A percentile compares a stretch with the other conserved stretches of the same genome.
Conservation (phyloP, 2,329 filamentous ascomycete species). For the Sphaerostilbella broomeana region DNA sequence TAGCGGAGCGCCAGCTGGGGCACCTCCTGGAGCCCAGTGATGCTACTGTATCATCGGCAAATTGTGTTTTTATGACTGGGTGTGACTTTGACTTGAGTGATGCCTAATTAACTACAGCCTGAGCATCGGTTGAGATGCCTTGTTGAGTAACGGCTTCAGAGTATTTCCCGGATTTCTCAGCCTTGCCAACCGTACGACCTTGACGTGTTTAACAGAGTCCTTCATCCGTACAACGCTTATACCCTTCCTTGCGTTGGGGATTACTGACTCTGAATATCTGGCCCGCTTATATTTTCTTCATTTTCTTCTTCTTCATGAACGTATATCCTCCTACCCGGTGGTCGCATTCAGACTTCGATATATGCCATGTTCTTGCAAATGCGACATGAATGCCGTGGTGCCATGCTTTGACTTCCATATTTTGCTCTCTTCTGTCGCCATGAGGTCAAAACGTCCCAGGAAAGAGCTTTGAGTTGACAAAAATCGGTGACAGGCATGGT, state of each 20-base stretch:
- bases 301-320: too few species aligned
- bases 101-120: slow-evolving; percentile 10
- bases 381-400: slow-evolving; percentile 4
- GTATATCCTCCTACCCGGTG: slow-evolving; percentile 13
- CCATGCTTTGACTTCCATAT: slow-evolving; percentile 9
- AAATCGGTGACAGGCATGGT: slow-evolving; percentile 6
- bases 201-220: slow-evolving; percentile 24
- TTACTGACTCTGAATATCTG: slow-evolving; percentile 12
- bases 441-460: slow-evolving; percentile 8
- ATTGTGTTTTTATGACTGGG: slow-evolving; percentile 13
- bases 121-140: slow-evolving; percentile 26
- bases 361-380: slow-evolving; percentile 2
- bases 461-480: slow-evolving; percentile 3
- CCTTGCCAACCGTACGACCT: slow-evolving; percentile 20
- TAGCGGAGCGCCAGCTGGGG: slow-evolving; percentile 30
- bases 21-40: slow-evolving; percentile 33
- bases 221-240: slow-evolving; percentile 27
- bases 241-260: slow-evolving; percentile 21
- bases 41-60: slow-evolving; percentile 15
- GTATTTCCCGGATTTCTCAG: not conserved
- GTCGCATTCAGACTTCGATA: slow-evolving; percentile 7
- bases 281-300: slow-evolving; percentile 16
- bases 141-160: slow-evolving; percentile 25
- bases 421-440: slow-evolving; percentile 1
- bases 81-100: slow-evolving; percentile 13